Base-by-base conservation (phyloP, 2,329 filamentous ascomycete species). In the Beauveria caledonica region DNA sequence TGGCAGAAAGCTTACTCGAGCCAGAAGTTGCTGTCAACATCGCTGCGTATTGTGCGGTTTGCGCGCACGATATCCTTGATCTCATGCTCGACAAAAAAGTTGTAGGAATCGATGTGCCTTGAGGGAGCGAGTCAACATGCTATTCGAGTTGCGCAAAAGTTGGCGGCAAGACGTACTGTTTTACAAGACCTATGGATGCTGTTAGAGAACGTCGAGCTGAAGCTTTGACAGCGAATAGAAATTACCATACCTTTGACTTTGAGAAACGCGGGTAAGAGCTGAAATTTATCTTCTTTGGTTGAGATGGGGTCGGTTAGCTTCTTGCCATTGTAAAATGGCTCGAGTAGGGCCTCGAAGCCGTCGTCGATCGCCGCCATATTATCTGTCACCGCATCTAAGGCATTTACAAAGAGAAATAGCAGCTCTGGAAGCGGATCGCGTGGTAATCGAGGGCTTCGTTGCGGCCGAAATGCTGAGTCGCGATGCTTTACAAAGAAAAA, bases 31-130 rank as follows among this genome's bases (percentile, higher is more conserved):
- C 89, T 89, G 70, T 97, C 92, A 50, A 94, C 89, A 78, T 97
- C 93, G 74, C 92, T 96, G 66, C 89, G 86, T 64, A 99, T 89
- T 45, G 86, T 88, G 53, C 88, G 86, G 72, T 97, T 97, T 56
- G 93, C 90, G 71, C 90, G 87, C 66, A 99, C 88, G 67, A 99
- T 99, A 68, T 97, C 92, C 76, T 96, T 96, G 73, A 99, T 86
- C 71, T 97, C 92, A 60, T 95, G 89, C 67, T 99, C 91, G 66
- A 97, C 89, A 68, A 99, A 97, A 76, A 94, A 96, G 76, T 99
- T 97, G 81, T 95, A 99, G 25, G 94, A 97, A 77, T 99, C 95
- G 70, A 96, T 93, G 73, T 97, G 92, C 68, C 80, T 81, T 48
- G 8, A 17, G 50, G 69, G 29, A 10, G 33, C 33, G 23, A 36